These are phyloP conservation scores for Syzygium jambos DNA, from an alignment of 345 rosid genomes.

Conservation along the genomic window DNA sequence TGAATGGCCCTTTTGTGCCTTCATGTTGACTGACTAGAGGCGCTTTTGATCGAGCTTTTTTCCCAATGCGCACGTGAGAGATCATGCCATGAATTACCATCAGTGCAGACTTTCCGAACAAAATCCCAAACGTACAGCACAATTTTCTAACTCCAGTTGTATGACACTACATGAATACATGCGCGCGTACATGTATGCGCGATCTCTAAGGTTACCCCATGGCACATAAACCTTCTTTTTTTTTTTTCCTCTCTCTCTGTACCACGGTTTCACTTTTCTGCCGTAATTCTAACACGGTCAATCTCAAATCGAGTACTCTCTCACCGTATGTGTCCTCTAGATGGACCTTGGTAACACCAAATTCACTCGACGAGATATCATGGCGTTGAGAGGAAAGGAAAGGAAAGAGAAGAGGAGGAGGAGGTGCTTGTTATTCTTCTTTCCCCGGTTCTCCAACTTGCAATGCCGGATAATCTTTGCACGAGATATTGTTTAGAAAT, in stretches of 20 bases:
- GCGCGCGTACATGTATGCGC: too few relatives aligned
- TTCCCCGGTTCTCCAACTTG: background rate
- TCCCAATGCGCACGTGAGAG: background rate
- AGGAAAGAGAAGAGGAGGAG: background rate
- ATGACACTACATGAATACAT: background rate
- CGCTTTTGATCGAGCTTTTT: background rate
- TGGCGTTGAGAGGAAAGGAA: background rate
- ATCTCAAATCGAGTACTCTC: too few relatives aligned
- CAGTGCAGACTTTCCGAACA: background rate
- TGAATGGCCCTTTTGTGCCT: too few relatives aligned
- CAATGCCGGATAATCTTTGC: background rate
- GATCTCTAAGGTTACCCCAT: too few relatives aligned
- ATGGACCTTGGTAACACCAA: background rate
- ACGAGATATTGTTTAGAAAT: too few relatives aligned
- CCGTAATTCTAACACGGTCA: background rate
- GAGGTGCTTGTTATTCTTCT: background rate
- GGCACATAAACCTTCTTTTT: too few relatives aligned
- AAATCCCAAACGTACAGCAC: background rate
- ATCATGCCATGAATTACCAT: too few relatives aligned
- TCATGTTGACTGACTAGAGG: background rate
- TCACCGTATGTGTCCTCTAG: too few relatives aligned
- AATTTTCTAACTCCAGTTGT: too few relatives aligned
- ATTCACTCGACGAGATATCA: background rate
- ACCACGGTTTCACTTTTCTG: too few relatives aligned
- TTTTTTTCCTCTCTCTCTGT: too few relatives aligned